Percentiles rank a stretch among this genome's conserved stretches.
These are phyloP conservation scores for Yamadazyma laniorum DNA, from an alignment of 805 yeast species.

Conservation along the genomic window DNA sequence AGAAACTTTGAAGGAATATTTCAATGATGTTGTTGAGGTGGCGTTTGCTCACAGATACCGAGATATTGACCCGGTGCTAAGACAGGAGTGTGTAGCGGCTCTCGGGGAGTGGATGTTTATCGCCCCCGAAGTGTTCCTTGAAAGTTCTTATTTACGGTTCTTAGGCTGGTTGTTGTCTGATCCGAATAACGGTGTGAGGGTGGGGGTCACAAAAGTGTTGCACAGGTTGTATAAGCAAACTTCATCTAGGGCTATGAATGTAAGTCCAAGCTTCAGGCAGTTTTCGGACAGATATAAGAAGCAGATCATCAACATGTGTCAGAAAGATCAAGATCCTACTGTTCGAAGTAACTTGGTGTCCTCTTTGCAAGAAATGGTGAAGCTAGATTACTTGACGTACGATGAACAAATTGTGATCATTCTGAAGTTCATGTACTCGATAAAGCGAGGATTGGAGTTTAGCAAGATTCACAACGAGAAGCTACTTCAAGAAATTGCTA, in stretches of 20 bases:
- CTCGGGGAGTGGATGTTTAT: slow-evolving; percentile 71
- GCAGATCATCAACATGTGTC: slow-evolving; percentile 60
- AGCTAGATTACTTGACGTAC: slow-evolving; percentile 63
- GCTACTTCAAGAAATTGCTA: slow-evolving; percentile 49
- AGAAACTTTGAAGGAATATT: slow-evolving; percentile 51
- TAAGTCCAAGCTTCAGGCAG: slow-evolving; percentile 67
- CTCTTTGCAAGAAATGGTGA: slow-evolving; percentile 54
- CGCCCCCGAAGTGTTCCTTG: slow-evolving; percentile 69
- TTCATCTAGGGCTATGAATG: slow-evolving; percentile 12
- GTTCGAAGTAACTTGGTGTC: slow-evolving; percentile 52
- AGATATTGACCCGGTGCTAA: slow-evolving; percentile 70
- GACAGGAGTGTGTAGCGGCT: slow-evolving; percentile 64
- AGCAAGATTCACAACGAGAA: slow-evolving; percentile 20
- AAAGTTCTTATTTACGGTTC: slow-evolving; percentile 67
- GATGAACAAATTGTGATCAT: slow-evolving; percentile 43
- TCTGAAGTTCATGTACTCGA: slow-evolving; percentile 2
- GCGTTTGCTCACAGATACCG: slow-evolving; percentile 75
- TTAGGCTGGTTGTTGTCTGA: slow-evolving; percentile 88
- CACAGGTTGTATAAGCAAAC: slow-evolving; percentile 42
- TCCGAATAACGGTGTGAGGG: slow-evolving; percentile 55
- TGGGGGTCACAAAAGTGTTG: slow-evolving; percentile 60
- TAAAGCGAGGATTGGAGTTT: slow-evolving; percentile 15
- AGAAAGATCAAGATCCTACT: slow-evolving; percentile 42
- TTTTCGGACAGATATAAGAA: slow-evolving; percentile 72
- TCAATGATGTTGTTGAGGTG: slow-evolving; percentile 64